Base-by-base conservation (phyloP, 2,329 filamentous ascomycete species). In the Corniculantispora saksenae region DNA sequence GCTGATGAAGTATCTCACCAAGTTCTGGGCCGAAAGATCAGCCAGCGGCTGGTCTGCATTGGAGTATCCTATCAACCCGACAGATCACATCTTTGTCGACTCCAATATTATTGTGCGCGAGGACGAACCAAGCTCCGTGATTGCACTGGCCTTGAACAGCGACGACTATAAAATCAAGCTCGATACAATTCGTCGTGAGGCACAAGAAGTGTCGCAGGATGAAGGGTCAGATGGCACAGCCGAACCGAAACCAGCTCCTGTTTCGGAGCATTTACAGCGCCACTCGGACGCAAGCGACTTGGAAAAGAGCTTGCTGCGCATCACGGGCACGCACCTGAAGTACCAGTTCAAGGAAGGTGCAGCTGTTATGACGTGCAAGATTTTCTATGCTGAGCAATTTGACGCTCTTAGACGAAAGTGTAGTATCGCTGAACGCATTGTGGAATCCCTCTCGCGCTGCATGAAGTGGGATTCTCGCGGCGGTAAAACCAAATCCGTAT, bases 401-500 rank as follows among this genome's bases (percentile, higher is more conserved):
- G 95, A 99, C 78, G 95, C 95, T 3, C 84, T 99, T 47, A 89
- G 95, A 64, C 87, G 92, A 64, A 97, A 97, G 77, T 98, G 94
- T 69, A 94, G 94, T 19, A 91, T 97, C 10, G 89, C 93, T 1
- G 94, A 98, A 73, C 91, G 95, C 43, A 97, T 99, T 69, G 89
- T 98, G 29, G 95, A 99, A 75, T 97, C 94, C 1, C 82, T 99
- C 25, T 98, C 95, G 9, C 89, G 95, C 23, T 99, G 96, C 78
- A 85, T 97, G 23, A 97, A 98, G 77, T 99, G 94, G 92, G 95
- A 99, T 78, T 97, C 93, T 3, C 97, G 97, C 75, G 96, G 95
- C 27, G 95, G 95, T 69, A 99, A 99, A 79, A 97, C 94, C 2
- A 97, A 97, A 75, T 97, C 94, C 0, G 89, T 99, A 5, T 99